These are phyloP conservation scores for Penicillium coprophilum DNA, from an alignment of 495 filamentous ascomycete species.

Conservation along the genomic window DNA sequence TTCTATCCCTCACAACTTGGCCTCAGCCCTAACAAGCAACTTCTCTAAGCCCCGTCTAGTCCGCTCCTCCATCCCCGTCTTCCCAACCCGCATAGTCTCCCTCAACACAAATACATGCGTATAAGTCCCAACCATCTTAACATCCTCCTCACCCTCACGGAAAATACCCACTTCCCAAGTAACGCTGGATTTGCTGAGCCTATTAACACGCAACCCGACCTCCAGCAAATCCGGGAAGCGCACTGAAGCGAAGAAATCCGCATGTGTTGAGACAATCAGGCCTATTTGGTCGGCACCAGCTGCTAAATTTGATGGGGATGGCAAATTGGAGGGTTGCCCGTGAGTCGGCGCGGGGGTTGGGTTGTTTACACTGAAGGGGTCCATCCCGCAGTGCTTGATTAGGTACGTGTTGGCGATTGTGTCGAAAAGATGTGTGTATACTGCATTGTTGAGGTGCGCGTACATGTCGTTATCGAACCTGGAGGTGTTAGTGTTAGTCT, in stretches of 20 bases:
- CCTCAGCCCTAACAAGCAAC: conserved; percentile 38
- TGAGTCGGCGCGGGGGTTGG: conserved; percentile 17
- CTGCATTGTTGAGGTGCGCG: conserved; percentile 78
- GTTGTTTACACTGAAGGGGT: conserved; percentile 58
- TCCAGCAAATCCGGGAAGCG: conserved; percentile 80
- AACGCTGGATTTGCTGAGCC: conserved; percentile 83
- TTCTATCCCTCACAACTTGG: conserved; percentile 24
- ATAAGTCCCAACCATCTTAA: conserved; percentile 83
- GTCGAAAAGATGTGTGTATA: conserved; percentile 82
- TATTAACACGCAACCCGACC: conserved; percentile 77
- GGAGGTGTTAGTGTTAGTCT: not conserved
- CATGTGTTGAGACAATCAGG: conserved; percentile 78
- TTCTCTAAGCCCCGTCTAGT: conserved; percentile 47
- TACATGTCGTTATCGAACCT: conserved; percentile 98
- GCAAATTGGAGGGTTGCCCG: conserved; percentile 1
- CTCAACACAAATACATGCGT: conserved; percentile 87
- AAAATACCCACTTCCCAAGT: conserved; percentile 91
- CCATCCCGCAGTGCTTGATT: conserved; percentile 72
- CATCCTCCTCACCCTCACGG: conserved; percentile 66
- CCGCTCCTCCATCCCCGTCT: conserved; percentile 47
- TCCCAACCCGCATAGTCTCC: conserved; percentile 61
- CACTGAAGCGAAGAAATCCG: conserved; percentile 82
- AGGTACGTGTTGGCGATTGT: conserved; percentile 90
- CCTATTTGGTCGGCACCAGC: conserved; percentile 26
- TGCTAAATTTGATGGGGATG: conserved; percentile 11